These are phyloP conservation scores for Rhodotorula babjevae DNA, from an alignment of 768 basidiomycete genomes.

Conservation along the genomic window DNA sequence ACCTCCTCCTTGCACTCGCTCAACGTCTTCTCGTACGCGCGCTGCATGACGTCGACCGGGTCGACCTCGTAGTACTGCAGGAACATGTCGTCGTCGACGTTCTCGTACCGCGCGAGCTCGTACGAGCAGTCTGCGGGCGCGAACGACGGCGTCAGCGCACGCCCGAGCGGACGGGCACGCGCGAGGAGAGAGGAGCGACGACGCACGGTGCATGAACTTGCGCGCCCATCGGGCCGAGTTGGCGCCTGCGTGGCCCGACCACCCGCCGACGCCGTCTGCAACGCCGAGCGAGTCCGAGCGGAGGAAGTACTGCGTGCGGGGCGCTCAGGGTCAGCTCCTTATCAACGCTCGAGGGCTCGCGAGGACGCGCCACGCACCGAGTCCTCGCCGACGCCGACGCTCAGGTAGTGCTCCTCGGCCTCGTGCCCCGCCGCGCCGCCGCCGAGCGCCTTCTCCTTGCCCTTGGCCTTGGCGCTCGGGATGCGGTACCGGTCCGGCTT, in stretches of 20 bases:
- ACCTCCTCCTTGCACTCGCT: constrained; percentile 47
- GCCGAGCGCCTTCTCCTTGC: constrained; percentile 10
- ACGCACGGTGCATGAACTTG: constrained; percentile 66
- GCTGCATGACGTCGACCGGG: constrained; percentile 52
- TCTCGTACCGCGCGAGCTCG: constrained; percentile 41
- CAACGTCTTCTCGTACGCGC: constrained; percentile 53
- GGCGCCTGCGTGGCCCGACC: constrained; percentile 56
- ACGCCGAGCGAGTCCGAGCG: constrained; percentile 75
- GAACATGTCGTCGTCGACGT: constrained; percentile 71
- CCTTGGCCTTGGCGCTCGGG: constrained; percentile 32
- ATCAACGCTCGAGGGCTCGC: too few relatives aligned
- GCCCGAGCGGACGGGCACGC: background rate
- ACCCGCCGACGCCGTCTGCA: constrained; percentile 92
- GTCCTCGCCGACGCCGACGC: constrained; percentile 71
- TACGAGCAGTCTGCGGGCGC: constrained; percentile 34
- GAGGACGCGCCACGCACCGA: too few relatives aligned
- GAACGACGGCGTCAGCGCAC: background rate
- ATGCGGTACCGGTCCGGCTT: constrained; percentile 52
- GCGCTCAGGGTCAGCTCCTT: too few relatives aligned
- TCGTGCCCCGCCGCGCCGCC: background rate
- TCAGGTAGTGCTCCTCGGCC: constrained; percentile 23
- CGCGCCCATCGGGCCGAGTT: constrained; percentile 55
- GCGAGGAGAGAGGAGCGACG: background rate
- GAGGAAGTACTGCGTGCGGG: constrained; percentile 47
- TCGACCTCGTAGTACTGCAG: constrained; percentile 49